Percentiles rank a stretch among this genome's conserved stretches.
Evolutionary conservation across 78 protist genomes (phyloP).

Genomic region (Andalucia godoyi): DNA sequence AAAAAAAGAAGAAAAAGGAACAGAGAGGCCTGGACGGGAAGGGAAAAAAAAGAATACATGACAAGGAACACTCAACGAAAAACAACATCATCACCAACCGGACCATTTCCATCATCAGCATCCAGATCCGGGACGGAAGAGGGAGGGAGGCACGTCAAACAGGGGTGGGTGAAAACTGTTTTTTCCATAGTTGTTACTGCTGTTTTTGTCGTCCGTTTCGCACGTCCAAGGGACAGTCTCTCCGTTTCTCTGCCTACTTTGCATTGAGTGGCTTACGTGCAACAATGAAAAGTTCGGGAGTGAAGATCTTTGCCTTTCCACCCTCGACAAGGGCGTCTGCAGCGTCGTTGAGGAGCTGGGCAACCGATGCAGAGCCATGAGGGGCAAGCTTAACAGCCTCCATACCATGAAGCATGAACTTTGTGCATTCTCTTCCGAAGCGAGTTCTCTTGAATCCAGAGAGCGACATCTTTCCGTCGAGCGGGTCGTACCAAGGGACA

Average conservation of each 20-base stretch:
- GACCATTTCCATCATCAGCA: too few species aligned
- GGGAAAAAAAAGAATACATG: too few species aligned
- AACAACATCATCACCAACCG: too few species aligned
- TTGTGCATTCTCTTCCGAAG: slow-evolving; percentile 4
- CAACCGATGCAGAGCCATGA: slow-evolving; percentile 21
- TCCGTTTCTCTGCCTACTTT: not conserved
- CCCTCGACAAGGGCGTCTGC: slow-evolving; percentile 62
- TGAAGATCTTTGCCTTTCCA: slow-evolving; percentile 52
- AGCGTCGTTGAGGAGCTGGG: slow-evolving; percentile 45
- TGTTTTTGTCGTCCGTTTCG: too few species aligned
- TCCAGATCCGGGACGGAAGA: too few species aligned
- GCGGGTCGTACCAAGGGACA: slow-evolving; percentile 47
- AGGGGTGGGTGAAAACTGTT: too few species aligned
- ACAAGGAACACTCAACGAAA: too few species aligned
- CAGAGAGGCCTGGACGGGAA: too few species aligned
- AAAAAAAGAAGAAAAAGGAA: too few species aligned
- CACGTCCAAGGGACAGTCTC: too few species aligned
- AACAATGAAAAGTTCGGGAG: slow-evolving; percentile 52
- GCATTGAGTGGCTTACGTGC: slow-evolving; percentile 32
- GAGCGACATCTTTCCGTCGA: not conserved
- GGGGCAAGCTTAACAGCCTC: slow-evolving; percentile 18
- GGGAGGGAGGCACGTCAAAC: too few species aligned
- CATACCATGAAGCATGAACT: not conserved
- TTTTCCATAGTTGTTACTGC: too few species aligned
- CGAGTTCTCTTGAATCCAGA: slow-evolving; percentile 5